Evolutionary conservation across 306 rosid genomes (phyloP).

Genomic region (Malus sieversii): DNA sequence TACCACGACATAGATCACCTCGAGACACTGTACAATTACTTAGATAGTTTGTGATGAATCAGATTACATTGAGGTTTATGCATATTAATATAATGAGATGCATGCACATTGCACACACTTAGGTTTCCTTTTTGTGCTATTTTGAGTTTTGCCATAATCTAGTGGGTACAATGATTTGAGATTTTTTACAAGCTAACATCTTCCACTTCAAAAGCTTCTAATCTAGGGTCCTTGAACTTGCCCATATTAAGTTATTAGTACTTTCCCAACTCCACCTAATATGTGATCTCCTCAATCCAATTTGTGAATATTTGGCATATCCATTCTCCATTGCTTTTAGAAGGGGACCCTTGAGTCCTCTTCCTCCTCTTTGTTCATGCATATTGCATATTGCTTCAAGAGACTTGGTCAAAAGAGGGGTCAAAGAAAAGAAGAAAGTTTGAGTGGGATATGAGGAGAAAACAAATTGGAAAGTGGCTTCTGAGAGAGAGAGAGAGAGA

Average conservation of each 20-base stretch:
- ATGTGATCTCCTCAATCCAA: slow-evolving; percentile 36
- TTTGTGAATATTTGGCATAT: slow-evolving; percentile 30
- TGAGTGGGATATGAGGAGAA: slow-evolving; percentile 37
- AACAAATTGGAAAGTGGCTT: slow-evolving; percentile 26
- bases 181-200: neutral
- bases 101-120: neutral
- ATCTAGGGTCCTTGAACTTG: slow-evolving; percentile 57
- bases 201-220: neutral
- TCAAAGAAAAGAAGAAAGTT: slow-evolving; percentile 49
- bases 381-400: slow-evolving; percentile 30
- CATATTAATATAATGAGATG: neutral
- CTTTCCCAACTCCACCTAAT: slow-evolving; percentile 36
- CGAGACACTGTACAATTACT: neutral
- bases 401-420: slow-evolving; percentile 55
- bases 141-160: neutral
- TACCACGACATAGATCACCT: neutral
- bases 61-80: neutral
- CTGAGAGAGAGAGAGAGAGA: neutral
- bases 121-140: neutral
- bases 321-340: neutral
- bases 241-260: slow-evolving; percentile 29
- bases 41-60: neutral
- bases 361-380: slow-evolving; percentile 51
- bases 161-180: neutral
- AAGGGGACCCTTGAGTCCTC: slow-evolving; percentile 15